phyloP scores from a whole-genome alignment of 306 rosid genomes.

The Begonia loranthoides region DNA sequence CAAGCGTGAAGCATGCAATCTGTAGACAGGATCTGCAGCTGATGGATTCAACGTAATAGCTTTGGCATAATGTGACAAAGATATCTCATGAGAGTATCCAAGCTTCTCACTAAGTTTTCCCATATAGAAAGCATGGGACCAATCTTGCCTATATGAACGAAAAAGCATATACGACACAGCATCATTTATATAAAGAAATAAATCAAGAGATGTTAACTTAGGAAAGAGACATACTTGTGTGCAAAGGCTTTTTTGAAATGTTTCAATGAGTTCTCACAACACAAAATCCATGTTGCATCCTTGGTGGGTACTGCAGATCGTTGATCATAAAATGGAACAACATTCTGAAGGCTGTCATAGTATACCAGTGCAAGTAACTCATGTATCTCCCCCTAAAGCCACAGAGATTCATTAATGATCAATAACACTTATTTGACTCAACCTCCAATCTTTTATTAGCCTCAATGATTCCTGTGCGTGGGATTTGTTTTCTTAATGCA shows the following conservation, averaged over 20 bases:
- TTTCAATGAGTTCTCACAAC: constrained; percentile 86
- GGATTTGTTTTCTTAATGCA: no score
- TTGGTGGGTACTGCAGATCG: constrained; percentile 68
- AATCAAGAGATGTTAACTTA: constrained; percentile 9
- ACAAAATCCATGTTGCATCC: constrained; percentile 65
- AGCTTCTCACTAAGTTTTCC: constrained; percentile 94
- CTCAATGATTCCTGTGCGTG: no score
- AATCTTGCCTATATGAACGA: constrained; percentile 57
- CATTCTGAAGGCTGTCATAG: constrained; percentile 95
- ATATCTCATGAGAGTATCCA: constrained; percentile 53
- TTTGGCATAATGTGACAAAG: constrained; percentile 64
- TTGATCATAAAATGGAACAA: constrained; percentile 93
- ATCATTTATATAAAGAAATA: neutral
- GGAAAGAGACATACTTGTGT: constrained; percentile 46
- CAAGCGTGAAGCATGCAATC: constrained; percentile 96
- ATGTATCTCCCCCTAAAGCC: constrained; percentile 80
- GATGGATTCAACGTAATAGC: constrained; percentile 72
- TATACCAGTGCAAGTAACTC: constrained; percentile 91
- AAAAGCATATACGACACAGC: constrained; percentile 5
- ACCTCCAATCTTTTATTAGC: no score
- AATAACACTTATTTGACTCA: no score
- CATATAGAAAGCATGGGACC: constrained; percentile 93
- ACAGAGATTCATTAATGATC: constrained; percentile 2
- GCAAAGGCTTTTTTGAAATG: constrained; percentile 85
- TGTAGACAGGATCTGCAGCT: constrained; percentile 94